Percentiles rank a stretch among this genome's conserved stretches.
Evolutionary conservation across 2,329 filamentous ascomycete species (phyloP).

Genomic region (Penicillium glabrum): DNA sequence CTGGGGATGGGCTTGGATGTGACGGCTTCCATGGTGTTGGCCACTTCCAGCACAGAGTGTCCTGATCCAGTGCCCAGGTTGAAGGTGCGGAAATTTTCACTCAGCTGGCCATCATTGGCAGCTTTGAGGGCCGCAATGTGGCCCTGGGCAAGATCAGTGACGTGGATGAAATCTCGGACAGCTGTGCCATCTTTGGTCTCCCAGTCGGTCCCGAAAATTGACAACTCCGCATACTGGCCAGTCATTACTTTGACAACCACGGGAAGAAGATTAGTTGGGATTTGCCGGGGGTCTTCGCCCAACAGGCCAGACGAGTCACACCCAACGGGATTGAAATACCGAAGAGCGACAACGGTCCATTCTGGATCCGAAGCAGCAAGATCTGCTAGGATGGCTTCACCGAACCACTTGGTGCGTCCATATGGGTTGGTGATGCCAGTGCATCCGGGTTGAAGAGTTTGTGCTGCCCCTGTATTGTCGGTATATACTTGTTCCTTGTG

Average conservation of each 20-base stretch:
- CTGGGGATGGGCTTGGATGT: constrained; percentile 34
- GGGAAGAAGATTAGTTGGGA: constrained; percentile 64
- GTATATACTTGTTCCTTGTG: constrained; percentile 50
- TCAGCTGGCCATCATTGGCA: constrained; percentile 33
- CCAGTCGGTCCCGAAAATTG: constrained; percentile 66
- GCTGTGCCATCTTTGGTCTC: constrained; percentile 65
- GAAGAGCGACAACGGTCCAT: constrained; percentile 63
- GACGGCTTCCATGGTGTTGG: constrained; percentile 40
- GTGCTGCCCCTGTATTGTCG: constrained; percentile 45
- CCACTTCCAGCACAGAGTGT: constrained; percentile 40
- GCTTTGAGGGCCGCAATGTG: constrained; percentile 60
- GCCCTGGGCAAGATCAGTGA: constrained; percentile 62
- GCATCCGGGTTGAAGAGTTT: constrained; percentile 48
- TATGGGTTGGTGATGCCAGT: constrained; percentile 65
- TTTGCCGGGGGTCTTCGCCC: constrained; percentile 63
- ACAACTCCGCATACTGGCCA: constrained; percentile 53
- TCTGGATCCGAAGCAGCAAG: constrained; percentile 59
- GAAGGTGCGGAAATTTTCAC: constrained; percentile 44
- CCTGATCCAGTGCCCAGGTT: constrained; percentile 42
- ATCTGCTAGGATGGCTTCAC: constrained; percentile 65
- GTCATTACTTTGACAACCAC: constrained; percentile 63
- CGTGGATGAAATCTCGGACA: constrained; percentile 68
- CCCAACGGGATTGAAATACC: constrained; percentile 69
- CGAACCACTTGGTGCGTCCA: constrained; percentile 67
- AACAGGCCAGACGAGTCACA: constrained; percentile 64